Percentiles rank a stretch among this genome's conserved stretches.
Evolutionary conservation across 495 filamentous ascomycete species (phyloP).

Genomic region (Aspergillus affinis): DNA sequence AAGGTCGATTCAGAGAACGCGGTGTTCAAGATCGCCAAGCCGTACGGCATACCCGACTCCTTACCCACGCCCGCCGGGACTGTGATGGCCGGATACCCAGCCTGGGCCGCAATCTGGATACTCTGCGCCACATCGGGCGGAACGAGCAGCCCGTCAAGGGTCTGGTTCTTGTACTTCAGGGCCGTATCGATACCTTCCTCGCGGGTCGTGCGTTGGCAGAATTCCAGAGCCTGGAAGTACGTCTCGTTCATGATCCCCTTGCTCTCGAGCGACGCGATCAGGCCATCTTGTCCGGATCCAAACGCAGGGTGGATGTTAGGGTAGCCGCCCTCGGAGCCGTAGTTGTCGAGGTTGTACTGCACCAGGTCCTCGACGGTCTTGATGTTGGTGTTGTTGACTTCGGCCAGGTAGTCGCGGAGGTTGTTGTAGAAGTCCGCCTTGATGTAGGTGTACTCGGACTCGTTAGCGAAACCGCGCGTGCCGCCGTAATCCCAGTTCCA

Average conservation of each 20-base stretch:
- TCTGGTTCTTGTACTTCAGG: slow-evolving; percentile 46
- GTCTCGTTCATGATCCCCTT: slow-evolving; percentile 63
- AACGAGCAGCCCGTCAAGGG: slow-evolving; percentile 61
- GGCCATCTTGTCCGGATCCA: slow-evolving; percentile 67
- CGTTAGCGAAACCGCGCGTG: slow-evolving; percentile 61
- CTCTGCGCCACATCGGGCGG: slow-evolving; percentile 66
- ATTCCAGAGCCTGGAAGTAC: slow-evolving; percentile 63
- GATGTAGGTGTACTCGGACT: slow-evolving; percentile 69
- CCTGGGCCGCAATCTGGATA: slow-evolving; percentile 54
- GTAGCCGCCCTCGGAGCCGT: slow-evolving; percentile 66
- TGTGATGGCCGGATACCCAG: slow-evolving; percentile 70
- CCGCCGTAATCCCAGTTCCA: slow-evolving; percentile 75
- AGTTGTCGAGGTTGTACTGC: slow-evolving; percentile 64
- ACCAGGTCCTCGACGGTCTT: slow-evolving; percentile 66
- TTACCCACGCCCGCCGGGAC: slow-evolving; percentile 58
- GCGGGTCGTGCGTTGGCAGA: slow-evolving; percentile 56
- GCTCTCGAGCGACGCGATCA: slow-evolving; percentile 58
- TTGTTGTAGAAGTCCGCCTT: slow-evolving; percentile 80
- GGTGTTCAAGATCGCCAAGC: slow-evolving; percentile 64
- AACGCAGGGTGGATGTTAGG: slow-evolving; percentile 65
- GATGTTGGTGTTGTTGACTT: slow-evolving; percentile 63
- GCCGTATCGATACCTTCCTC: slow-evolving; percentile 70
- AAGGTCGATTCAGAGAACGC: slow-evolving; percentile 63
- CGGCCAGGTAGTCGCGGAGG: slow-evolving; percentile 62
- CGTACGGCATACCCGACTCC: slow-evolving; percentile 66